These are phyloP conservation scores for Erodium moschatum DNA, from an alignment of 441 rosid species.

Conservation along the genomic window DNA sequence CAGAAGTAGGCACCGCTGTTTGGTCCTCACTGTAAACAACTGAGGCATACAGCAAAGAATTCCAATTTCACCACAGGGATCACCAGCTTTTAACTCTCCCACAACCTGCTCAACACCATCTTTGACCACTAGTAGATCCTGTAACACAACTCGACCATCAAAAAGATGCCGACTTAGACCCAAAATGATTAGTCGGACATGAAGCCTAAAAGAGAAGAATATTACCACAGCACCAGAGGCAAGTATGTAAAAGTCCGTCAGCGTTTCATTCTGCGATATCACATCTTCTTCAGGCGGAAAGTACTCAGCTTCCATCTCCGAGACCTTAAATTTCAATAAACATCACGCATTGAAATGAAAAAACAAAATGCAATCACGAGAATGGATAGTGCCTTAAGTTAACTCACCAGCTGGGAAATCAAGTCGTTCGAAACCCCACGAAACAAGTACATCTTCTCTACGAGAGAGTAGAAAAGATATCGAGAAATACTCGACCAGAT, in stretches of 20 bases:
- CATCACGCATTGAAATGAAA: too few species aligned
- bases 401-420: too few species aligned
- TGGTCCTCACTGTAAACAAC: conserved; percentile 36
- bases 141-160: conserved; percentile 8
- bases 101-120: conserved; percentile 38
- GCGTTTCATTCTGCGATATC: conserved; percentile 51
- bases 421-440: too few species aligned
- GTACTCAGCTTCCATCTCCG: conserved; percentile 81
- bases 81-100: conserved; percentile 34
- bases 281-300: too few species aligned
- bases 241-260: conserved; percentile 71
- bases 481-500: too few species aligned
- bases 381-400: too few species aligned
- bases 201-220: neutral
- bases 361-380: too few species aligned
- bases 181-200: conserved; percentile 1
- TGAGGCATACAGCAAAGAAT: conserved; percentile 79
- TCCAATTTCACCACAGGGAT: conserved; percentile 67
- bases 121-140: conserved; percentile 49
- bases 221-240: conserved; percentile 77
- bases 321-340: conserved; percentile 24
- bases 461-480: too few species aligned
- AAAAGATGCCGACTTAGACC: too few species aligned
- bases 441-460: too few species aligned
- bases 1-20: conserved; percentile 51